These are phyloP conservation scores for Mycena rosella DNA, from an alignment of 768 basidiomycete species.

Conservation along the genomic window DNA sequence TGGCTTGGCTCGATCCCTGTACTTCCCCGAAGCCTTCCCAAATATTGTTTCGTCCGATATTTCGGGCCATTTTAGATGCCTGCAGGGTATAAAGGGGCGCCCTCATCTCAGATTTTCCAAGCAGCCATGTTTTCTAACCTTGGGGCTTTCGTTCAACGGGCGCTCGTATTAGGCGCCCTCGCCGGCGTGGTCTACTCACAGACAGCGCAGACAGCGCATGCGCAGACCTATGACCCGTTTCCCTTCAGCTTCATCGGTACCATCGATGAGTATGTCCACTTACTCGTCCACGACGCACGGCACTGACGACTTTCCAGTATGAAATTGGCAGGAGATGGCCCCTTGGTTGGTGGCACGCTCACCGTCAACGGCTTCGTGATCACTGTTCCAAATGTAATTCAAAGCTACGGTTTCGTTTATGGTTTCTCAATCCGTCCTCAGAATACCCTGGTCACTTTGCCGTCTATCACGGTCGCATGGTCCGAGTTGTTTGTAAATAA, in stretches of 20 bases:
- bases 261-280: neutral
- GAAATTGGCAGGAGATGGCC: neutral
- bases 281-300: neutral
- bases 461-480: slow-evolving; percentile 18
- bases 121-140: neutral
- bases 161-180: slow-evolving; percentile 4
- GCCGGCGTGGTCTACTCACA: neutral
- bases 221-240: neutral
- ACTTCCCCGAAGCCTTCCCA: too few relatives aligned
- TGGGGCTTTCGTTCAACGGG: neutral
- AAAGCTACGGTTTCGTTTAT: neutral
- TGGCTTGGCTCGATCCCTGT: too few relatives aligned
- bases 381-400: slow-evolving; percentile 5
- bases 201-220: too few relatives aligned
- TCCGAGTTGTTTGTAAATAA: slow-evolving; percentile 7
- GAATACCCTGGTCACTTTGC: slow-evolving; percentile 20
- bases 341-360: slow-evolving; percentile 9
- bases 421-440: neutral
- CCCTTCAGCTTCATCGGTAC: slow-evolving; percentile 1
- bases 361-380: slow-evolving; percentile 8
- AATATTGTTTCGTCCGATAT: neutral
- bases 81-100: neutral
- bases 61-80: neutral
- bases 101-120: neutral
- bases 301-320: neutral